Conservation (phyloP, 2,329 filamentous ascomycete species). For the Calonectria leucothoes region DNA sequence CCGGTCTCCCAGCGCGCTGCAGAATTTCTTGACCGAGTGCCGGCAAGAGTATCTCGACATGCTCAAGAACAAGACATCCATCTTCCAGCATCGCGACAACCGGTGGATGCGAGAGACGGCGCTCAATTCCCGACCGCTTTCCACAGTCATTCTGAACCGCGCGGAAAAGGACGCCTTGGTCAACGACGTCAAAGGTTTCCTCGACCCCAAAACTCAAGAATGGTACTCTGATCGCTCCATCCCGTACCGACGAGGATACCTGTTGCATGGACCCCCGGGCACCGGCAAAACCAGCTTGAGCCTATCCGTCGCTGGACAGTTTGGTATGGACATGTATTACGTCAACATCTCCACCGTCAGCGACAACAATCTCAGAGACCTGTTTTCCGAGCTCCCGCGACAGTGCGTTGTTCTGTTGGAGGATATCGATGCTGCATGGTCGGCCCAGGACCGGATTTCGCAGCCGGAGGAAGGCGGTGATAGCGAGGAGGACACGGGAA, state of each 20-base stretch:
- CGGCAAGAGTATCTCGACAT: neutral
- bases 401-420: neutral
- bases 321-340: slow-evolving; percentile 5
- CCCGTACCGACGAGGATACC: slow-evolving; percentile 2
- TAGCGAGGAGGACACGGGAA: neutral
- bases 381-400: neutral
- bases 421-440: slow-evolving; percentile 2
- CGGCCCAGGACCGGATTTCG: neutral
- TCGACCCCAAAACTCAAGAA: slow-evolving; percentile 3
- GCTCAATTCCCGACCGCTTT: slow-evolving; percentile 5
- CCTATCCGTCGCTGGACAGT: slow-evolving; percentile 4
- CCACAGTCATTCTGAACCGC: slow-evolving; percentile 9
- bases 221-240: slow-evolving; percentile 1
- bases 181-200: neutral
- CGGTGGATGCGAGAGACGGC: slow-evolving; percentile 1
- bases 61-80: slow-evolving; percentile 5
- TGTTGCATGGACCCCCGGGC: slow-evolving; percentile 3
- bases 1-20: neutral
- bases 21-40: neutral
- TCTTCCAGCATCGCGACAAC: neutral
- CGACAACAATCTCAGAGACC: neutral
- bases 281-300: slow-evolving; percentile 10
- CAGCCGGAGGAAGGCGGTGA: neutral
- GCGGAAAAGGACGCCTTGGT: slow-evolving; percentile 11
- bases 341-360: neutral